These are phyloP conservation scores for Spizellomyces punctatus DNA, from an alignment of 192 early-diverging fungal genomes.

Conservation along the genomic window DNA sequence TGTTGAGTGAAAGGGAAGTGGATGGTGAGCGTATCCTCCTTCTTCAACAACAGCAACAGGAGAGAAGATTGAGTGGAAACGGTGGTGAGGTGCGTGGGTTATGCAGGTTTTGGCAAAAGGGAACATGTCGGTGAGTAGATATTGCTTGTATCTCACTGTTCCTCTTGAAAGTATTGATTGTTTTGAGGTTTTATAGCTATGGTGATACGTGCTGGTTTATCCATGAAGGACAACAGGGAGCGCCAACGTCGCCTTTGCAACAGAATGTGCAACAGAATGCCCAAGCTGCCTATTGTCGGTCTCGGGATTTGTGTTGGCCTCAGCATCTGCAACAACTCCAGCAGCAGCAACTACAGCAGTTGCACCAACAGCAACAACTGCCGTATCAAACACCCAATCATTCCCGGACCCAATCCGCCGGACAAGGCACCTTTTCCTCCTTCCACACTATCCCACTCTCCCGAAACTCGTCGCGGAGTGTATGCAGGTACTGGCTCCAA, in stretches of 20 bases:
- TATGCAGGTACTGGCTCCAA: constrained; percentile 29
- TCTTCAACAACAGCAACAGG: too few relatives aligned
- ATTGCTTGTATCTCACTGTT: too few relatives aligned
- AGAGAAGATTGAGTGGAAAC: too few relatives aligned
- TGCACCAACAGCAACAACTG: too few relatives aligned
- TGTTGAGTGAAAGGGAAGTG: too few relatives aligned
- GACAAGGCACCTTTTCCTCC: neutral
- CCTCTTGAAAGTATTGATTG: too few relatives aligned
- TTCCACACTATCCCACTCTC: neutral
- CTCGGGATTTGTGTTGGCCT: neutral
- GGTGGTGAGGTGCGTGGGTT: neutral
- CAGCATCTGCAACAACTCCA: too few relatives aligned
- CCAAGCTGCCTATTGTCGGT: neutral
- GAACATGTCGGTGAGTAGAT: neutral
- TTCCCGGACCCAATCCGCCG: neutral
- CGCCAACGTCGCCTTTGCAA: neutral
- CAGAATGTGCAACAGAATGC: neutral
- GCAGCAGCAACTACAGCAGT: too few relatives aligned
- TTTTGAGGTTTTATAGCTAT: neutral
- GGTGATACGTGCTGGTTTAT: constrained; percentile 1
- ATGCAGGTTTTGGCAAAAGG: constrained; percentile 1
- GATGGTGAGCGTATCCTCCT: too few relatives aligned
- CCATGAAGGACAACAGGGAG: neutral
- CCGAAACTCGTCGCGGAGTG: neutral
- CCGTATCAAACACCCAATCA: too few relatives aligned